Evolutionary conservation across 805 yeast species (phyloP).

Genomic region (Starmerella gropengiesseri): DNA sequence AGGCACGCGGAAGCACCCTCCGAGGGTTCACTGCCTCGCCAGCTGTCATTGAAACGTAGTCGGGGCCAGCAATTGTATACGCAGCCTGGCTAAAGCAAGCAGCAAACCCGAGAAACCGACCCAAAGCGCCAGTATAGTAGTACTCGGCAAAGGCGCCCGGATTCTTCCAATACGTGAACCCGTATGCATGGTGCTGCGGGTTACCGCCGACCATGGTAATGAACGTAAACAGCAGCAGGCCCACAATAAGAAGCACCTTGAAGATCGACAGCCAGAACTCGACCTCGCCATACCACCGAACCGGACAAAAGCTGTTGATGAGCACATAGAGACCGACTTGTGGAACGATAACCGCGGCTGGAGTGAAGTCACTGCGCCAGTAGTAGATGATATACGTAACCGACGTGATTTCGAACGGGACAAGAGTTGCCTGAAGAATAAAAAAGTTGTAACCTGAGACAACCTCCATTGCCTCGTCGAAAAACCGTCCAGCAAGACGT

Average conservation of each 20-base stretch:
- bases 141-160: constrained; percentile 51
- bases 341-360: constrained; percentile 57
- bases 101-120: constrained; percentile 62
- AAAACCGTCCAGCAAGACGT: constrained; percentile 60
- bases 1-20: constrained; percentile 63
- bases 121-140: constrained; percentile 42
- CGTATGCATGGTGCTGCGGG: constrained; percentile 54
- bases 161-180: constrained; percentile 45
- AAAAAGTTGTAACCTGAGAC: constrained; percentile 75
- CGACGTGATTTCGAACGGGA: constrained; percentile 76
- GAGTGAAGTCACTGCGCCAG: constrained; percentile 68
- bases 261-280: constrained; percentile 72
- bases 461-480: constrained; percentile 63
- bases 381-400: constrained; percentile 68
- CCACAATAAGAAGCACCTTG: constrained; percentile 63
- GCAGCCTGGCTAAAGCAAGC: constrained; percentile 60
- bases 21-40: constrained; percentile 71
- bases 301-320: constrained; percentile 58
- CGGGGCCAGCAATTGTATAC: constrained; percentile 79
- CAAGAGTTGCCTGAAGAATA: constrained; percentile 61
- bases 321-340: constrained; percentile 53
- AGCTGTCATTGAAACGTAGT: constrained; percentile 73
- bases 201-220: constrained; percentile 82
- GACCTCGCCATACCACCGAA: constrained; percentile 63
- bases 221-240: constrained; percentile 63